Evolutionary conservation across 331 rosid species (phyloP), one percentile per base, ranked within the genome.

Genomic region (Cydonia oblonga): DNA sequence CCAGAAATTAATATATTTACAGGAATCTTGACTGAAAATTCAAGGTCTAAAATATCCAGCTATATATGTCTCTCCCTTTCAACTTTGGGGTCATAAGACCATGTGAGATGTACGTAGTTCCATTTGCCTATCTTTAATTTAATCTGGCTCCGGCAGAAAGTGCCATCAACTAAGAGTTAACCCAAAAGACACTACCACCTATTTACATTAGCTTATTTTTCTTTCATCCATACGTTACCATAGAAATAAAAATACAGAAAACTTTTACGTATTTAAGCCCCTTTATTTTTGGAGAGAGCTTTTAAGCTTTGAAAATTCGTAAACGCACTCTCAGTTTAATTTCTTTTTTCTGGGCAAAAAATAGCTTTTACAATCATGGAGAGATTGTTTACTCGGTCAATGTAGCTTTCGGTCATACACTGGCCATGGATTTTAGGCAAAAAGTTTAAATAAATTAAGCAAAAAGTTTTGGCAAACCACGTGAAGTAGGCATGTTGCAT

Each of bases 401-500:
- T 4, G 14, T 33, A 56, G 74, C 54, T 54, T 70, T 70, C 35
- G 35, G 74, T 15, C 53, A 14, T 30, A 46, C 52, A 8, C 32
- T 2, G n/a, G 28, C 32, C 23, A 70, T 70, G 33, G 35, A 70
- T 33, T 56, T 53, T 42, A 15, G 38, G 18, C 6, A 46, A 2
- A 14, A 56, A 4, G 58, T 32, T 13, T 2, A 24, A 28, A 70
- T 32, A 12, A 32, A 19, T 70, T 44, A 23, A 56, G 33, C 66
- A 22, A 13, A 32, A 64, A 64, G 49, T 64, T 30, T 70, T 70
- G 75, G 56, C 52, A 62, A 79, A 72, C 79, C 96, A 86, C 92
- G 90, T 84, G 96, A 74, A 65, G 49, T 71, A 75, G 83, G 80
- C 81, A 72, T 72, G 85, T 24, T 62, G 57, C 64, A 52, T 67